Base-by-base conservation (phyloP, 1,139 yeast genomes). In the Geotrichum aggregatum region DNA sequence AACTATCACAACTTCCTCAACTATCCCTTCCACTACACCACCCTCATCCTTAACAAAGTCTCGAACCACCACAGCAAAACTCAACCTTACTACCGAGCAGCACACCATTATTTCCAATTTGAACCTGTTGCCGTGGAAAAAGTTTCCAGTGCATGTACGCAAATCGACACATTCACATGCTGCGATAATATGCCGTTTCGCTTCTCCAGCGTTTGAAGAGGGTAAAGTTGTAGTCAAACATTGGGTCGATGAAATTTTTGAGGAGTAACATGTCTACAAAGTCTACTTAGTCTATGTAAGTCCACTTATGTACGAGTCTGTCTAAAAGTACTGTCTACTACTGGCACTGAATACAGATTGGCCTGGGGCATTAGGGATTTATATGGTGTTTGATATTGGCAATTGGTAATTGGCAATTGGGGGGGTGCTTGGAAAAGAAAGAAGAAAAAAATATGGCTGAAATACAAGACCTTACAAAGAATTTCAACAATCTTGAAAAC, bases 121-220 rank as follows among this genome's bases (percentile, higher is more conserved):
- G 63, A 86, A 87, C 66, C 59, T 67, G 1, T 66, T 87, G 11
- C 62, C 69, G 2, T 87, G 95, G 95, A 67, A 71, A 33, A 87
- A 85, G 65, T 84, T 66, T 63, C 94, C 94, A 0, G 76, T 87
- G 28, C 75, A 84, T 55, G 83, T 87, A 50, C 75, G 84, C 44
- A 71, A 76, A 33, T 82, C 92, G 3, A 75, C 75, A 49, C 78
- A 82, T 47, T 77, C 94, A 0, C 96, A 87, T 63, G 88, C 95
- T 1, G 95, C 92, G 1, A 83, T 87, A 1, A 84, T 87, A 54
- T 86, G 83, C 38, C 75, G 95, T 52, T 78, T 75, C 54, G 68
- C 69, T 13, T 71, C 72, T 41, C 77, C 77, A 21, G 67, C 72
- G 21, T 80, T 77, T 56, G 78, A 71, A 33, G 95, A 87, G 66